Evolutionary conservation across 2,329 filamentous ascomycete species (phyloP).

Genomic region (Monosporascus ibericus): DNA sequence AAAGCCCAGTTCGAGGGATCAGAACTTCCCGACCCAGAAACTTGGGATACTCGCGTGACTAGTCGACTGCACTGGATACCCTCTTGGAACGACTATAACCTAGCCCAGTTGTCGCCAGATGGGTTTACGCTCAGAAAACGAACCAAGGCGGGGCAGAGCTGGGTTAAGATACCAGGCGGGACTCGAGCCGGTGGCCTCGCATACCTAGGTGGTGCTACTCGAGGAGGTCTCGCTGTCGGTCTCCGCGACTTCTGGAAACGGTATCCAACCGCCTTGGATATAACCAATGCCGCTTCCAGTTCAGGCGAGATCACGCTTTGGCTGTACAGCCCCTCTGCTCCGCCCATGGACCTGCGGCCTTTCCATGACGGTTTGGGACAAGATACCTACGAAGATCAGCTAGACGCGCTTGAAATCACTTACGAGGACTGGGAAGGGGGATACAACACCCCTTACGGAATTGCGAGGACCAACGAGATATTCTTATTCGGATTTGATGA

Average conservation of each 20-base stretch:
- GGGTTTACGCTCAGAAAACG: conserved; percentile 56
- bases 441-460: conserved; percentile 51
- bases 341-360: conserved; percentile 49
- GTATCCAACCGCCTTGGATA: conserved; percentile 52
- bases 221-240: conserved; percentile 53
- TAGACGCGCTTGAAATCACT: conserved; percentile 56
- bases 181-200: conserved; percentile 49
- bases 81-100: conserved; percentile 50
- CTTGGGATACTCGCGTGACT: conserved; percentile 41
- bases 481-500: conserved; percentile 45
- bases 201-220: conserved; percentile 51
- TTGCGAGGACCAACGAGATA: conserved; percentile 52
- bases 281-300: conserved; percentile 43
- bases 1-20: conserved; percentile 44
- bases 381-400: conserved; percentile 49
- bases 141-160: conserved; percentile 49
- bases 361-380: conserved; percentile 53
- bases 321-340: conserved; percentile 52
- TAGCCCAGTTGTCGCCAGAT: conserved; percentile 52
- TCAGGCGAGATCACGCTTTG: conserved; percentile 50
- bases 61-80: conserved; percentile 50
- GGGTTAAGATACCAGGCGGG: conserved; percentile 53
- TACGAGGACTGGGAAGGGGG: conserved; percentile 56
- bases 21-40: conserved; percentile 34
- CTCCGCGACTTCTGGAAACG: conserved; percentile 59